Evolutionary conservation across 768 basidiomycete genomes (phyloP).

Genomic region (Lactarius deliciosus): DNA sequence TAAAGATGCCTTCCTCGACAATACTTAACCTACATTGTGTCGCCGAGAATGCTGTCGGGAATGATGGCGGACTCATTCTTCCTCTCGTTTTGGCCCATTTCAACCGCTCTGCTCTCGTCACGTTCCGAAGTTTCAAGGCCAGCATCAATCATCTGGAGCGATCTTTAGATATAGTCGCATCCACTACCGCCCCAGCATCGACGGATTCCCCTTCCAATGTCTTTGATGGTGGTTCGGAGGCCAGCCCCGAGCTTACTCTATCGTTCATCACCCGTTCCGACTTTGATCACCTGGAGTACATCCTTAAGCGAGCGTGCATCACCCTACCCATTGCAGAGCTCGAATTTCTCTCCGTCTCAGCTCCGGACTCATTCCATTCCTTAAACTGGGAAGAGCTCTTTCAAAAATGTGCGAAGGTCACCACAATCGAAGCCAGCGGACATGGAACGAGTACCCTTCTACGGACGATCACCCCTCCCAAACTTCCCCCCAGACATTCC

Average conservation of each 20-base stretch:
- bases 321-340: slow-evolving; percentile 8
- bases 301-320: not conserved
- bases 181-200: not conserved
- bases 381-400: slow-evolving; percentile 9
- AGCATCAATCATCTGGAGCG: not conserved
- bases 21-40: slow-evolving; percentile 10
- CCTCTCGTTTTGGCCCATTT: slow-evolving; percentile 8
- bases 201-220: not conserved
- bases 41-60: not conserved
- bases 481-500: too few species aligned
- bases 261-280: not conserved
- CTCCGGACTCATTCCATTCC: not conserved
- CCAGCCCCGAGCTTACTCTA: not conserved
- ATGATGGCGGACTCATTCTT: not conserved
- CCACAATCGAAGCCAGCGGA: slow-evolving; percentile 3
- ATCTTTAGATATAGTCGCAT: not conserved
- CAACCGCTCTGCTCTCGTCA: not conserved
- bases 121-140: slow-evolving; percentile 8
- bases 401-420: slow-evolving; percentile 6
- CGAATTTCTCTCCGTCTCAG: slow-evolving; percentile 12
- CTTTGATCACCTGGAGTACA: not conserved
- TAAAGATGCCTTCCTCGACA: slow-evolving; percentile 3
- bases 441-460: slow-evolving; percentile 4
- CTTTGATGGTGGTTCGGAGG: not conserved
- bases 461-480: slow-evolving; percentile 8